Evolutionary conservation across 1,284 basidiomycete species (phyloP).

Genomic region (Taiwanofungus camphoratus): DNA sequence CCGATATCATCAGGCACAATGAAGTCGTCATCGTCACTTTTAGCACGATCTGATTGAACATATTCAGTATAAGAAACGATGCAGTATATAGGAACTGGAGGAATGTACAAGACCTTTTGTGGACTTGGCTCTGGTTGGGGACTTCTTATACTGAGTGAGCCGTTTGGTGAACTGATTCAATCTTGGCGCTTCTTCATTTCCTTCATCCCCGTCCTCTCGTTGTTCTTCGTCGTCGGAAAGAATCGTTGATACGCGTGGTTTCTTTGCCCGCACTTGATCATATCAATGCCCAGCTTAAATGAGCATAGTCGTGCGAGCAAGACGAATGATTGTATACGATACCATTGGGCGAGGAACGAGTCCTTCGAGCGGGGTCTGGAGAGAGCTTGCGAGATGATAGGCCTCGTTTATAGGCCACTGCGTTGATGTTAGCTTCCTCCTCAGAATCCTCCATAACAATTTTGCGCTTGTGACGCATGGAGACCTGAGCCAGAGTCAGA

Average conservation of each 20-base stretch:
- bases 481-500: neutral
- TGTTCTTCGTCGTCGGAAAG: slow-evolving; percentile 42
- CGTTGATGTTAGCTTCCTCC: slow-evolving; percentile 39
- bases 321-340: too few relatives aligned
- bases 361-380: slow-evolving; percentile 17
- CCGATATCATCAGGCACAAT: slow-evolving; percentile 54
- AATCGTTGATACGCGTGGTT: slow-evolving; percentile 42
- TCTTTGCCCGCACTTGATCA: slow-evolving; percentile 35
- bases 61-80: neutral
- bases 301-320: too few relatives aligned
- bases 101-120: slow-evolving; percentile 13
- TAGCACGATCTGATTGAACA: slow-evolving; percentile 29
- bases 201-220: slow-evolving; percentile 36
- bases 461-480: slow-evolving; percentile 53
- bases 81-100: neutral
- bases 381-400: slow-evolving; percentile 23
- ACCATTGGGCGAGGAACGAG: too few relatives aligned
- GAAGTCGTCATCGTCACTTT: slow-evolving; percentile 55
- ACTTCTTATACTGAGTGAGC: slow-evolving; percentile 61
- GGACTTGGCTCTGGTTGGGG: slow-evolving; percentile 38
- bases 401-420: slow-evolving; percentile 20
- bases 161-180: slow-evolving; percentile 47
- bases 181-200: slow-evolving; percentile 26
- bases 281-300: too few relatives aligned
- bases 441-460: slow-evolving; percentile 65